Percentiles rank a stretch among this genome's conserved stretches.
These are phyloP conservation scores for Diplogelasinospora grovesii DNA, from an alignment of 495 filamentous ascomycete species.

Conservation along the genomic window DNA sequence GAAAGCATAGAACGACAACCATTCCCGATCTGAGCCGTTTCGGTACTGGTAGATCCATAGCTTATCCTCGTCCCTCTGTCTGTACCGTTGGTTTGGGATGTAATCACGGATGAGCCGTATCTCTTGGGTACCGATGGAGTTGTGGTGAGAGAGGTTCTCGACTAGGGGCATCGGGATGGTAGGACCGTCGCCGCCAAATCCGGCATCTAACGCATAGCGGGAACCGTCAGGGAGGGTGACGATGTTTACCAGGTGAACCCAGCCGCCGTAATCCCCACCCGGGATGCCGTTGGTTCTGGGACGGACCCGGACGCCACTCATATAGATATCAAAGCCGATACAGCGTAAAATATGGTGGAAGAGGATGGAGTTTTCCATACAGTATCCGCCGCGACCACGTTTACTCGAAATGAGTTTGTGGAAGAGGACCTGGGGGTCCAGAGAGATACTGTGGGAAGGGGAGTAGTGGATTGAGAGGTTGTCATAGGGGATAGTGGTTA, in stretches of 20 bases:
- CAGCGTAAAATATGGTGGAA: constrained; percentile 54
- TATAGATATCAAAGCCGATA: constrained; percentile 51
- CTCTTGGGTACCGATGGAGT: constrained; percentile 42
- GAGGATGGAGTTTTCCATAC: constrained; percentile 60
- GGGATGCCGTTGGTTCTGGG: constrained; percentile 21
- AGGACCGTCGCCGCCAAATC: constrained; percentile 57
- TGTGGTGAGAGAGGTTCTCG: constrained; percentile 28
- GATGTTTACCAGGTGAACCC: constrained; percentile 54
- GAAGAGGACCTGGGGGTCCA: constrained; percentile 52
- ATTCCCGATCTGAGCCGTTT: constrained; percentile 36
- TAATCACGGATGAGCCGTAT: constrained; percentile 41
- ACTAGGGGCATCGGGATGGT: constrained; percentile 48
- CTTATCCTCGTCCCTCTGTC: constrained; percentile 29
- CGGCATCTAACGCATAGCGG: constrained; percentile 54
- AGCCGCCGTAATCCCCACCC: constrained; percentile 35
- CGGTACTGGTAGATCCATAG: constrained; percentile 61
- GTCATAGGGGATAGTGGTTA: constrained; percentile 60
- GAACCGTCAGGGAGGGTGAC: constrained; percentile 41
- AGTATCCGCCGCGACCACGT: constrained; percentile 60
- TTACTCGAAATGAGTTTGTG: constrained; percentile 50
- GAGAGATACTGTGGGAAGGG: constrained; percentile 35
- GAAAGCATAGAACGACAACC: constrained; percentile 56
- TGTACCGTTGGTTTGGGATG: constrained; percentile 40
- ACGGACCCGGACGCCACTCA: constrained; percentile 30
- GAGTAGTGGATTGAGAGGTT: constrained; percentile 51